Evolutionary conservation across 176 grass and related monocot genomes (phyloP).

Genomic region (Oryza brachyantha): DNA sequence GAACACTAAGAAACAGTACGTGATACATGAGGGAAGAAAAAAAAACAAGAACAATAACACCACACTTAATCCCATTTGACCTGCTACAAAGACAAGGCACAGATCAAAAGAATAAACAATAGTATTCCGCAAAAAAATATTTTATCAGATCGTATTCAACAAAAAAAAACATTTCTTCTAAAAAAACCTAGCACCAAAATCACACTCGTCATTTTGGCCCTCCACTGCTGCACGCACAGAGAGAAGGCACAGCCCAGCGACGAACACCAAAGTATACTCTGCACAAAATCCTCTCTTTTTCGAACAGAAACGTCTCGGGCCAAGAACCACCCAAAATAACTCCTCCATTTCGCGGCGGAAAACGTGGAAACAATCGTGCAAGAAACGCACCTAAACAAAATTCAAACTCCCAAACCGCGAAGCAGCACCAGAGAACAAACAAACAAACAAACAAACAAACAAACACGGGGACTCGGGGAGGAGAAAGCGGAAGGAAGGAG

Average conservation of each 20-base stretch:
- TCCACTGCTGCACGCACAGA: background rate
- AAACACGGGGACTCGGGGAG: background rate
- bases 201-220: background rate
- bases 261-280: background rate
- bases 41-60: background rate
- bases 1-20: slow-evolving; percentile 1
- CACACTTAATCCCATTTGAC: background rate
- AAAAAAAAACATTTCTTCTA: background rate
- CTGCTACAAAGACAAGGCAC: background rate
- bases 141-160: too few relatives aligned
- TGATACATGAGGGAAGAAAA: background rate
- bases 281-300: background rate
- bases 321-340: background rate
- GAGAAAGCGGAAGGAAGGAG: background rate
- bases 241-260: background rate
- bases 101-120: background rate
- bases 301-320: background rate
- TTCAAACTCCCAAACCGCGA: background rate
- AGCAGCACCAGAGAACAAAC: too few relatives aligned
- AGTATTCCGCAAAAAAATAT: background rate
- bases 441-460: too few relatives aligned
- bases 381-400: background rate
- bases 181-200: too few relatives aligned
- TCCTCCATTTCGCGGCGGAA: background rate
- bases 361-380: background rate